A percentile compares a stretch with the other conserved stretches of the same genome.
These are phyloP conservation scores for Fomitiporia mediterranea DNA, from an alignment of 1,284 basidiomycete species.

Conservation along the genomic window DNA sequence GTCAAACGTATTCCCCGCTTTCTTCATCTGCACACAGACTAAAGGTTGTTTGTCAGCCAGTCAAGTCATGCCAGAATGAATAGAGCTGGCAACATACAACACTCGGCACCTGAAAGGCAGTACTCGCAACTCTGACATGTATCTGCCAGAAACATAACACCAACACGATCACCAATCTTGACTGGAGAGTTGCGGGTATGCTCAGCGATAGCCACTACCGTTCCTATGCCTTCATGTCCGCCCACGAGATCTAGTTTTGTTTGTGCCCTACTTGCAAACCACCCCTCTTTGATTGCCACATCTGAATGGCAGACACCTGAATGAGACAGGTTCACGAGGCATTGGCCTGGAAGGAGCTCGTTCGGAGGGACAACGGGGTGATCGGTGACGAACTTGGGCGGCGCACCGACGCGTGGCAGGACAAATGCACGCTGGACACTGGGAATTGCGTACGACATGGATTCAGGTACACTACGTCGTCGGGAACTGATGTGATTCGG, in stretches of 20 bases:
- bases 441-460: not conserved
- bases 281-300: slow-evolving; percentile 46
- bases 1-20: slow-evolving; percentile 73
- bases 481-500: no score
- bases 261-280: slow-evolving; percentile 53
- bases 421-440: slow-evolving; percentile 27
- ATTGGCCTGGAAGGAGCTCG: slow-evolving; percentile 75
- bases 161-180: slow-evolving; percentile 76
- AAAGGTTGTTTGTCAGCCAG: not conserved
- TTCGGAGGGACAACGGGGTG: slow-evolving; percentile 58
- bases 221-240: slow-evolving; percentile 80
- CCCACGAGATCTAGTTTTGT: slow-evolving; percentile 74
- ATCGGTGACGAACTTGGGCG: slow-evolving; percentile 28
- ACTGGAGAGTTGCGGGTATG: slow-evolving; percentile 58
- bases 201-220: slow-evolving; percentile 73
- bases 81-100: no score
- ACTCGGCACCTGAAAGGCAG: slow-evolving; percentile 71
- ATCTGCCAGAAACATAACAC: slow-evolving; percentile 83
- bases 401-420: slow-evolving; percentile 22
- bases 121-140: slow-evolving; percentile 68
- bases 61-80: no score
- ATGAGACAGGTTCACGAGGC: slow-evolving; percentile 73
- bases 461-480: slow-evolving; percentile 1
- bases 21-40: slow-evolving; percentile 60
- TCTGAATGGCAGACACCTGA: slow-evolving; percentile 79